Evolutionary conservation across 306 rosid species (phyloP).

Genomic region (Canavalia ensiformis): DNA sequence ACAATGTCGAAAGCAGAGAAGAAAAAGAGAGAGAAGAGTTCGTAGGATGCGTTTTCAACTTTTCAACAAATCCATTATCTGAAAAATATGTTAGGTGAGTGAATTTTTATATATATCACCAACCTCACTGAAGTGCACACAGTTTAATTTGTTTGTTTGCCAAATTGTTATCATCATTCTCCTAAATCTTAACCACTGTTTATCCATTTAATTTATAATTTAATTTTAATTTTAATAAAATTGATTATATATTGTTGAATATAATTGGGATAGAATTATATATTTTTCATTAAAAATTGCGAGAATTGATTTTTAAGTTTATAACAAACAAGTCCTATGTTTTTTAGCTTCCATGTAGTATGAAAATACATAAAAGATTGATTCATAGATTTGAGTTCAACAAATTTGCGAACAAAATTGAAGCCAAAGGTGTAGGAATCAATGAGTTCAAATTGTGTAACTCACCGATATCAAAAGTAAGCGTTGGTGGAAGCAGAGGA

Average conservation of each 20-base stretch:
- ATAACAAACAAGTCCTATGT: no score
- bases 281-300: no score
- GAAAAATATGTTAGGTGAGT: constrained; percentile 54
- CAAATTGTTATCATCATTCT: not conserved
- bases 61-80: constrained; percentile 63
- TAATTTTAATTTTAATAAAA: no score
- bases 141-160: not conserved
- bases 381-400: not conserved
- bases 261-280: no score
- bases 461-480: constrained; percentile 50
- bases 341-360: not conserved
- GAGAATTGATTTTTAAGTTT: no score
- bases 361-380: not conserved
- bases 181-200: not conserved
- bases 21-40: not conserved
- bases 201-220: no score
- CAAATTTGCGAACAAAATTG: constrained; percentile 52
- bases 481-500: constrained; percentile 1
- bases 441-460: constrained; percentile 53
- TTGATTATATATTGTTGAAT: no score
- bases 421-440: constrained; percentile 67
- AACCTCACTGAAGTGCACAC: not conserved
- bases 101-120: not conserved
- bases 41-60: constrained; percentile 52
- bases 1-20: no score